A percentile compares a stretch with the other conserved stretches of the same genome.
These are phyloP conservation scores for Helianthus annuus DNA, from an alignment of 129 eudicot species.

Conservation along the genomic window DNA sequence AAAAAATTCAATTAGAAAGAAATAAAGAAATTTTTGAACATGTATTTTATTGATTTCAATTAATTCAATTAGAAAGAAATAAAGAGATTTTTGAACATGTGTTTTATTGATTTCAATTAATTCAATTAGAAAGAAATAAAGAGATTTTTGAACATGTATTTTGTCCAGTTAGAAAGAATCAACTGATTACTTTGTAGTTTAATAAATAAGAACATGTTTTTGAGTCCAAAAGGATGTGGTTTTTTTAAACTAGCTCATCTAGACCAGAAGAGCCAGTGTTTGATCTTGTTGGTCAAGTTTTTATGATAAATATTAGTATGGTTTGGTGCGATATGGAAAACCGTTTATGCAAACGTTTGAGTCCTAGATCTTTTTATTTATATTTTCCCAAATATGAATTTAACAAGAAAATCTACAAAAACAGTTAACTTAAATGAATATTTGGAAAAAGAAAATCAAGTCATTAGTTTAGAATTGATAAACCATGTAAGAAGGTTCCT, in stretches of 20 bases:
- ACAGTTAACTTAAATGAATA: background rate
- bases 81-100: background rate
- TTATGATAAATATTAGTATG: background rate
- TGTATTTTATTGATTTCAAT: background rate
- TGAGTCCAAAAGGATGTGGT: background rate
- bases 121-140: background rate
- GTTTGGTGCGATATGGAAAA: background rate
- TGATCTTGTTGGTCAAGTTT: constrained; percentile 10
- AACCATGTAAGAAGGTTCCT: background rate
- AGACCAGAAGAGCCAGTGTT: background rate
- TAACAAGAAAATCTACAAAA: background rate
- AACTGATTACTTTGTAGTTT: background rate
- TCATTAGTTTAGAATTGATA: background rate
- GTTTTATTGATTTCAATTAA: too few relatives aligned
- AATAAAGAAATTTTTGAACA: background rate
- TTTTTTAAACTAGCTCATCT: background rate
- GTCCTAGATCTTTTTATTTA: background rate
- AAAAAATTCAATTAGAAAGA: background rate
- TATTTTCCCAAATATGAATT: background rate
- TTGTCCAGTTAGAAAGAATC: background rate
- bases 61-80: background rate
- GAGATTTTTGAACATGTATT: background rate
- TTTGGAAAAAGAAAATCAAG: background rate
- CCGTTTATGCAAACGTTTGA: background rate
- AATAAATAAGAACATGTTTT: background rate